phyloP scores from a whole-genome alignment of 2,329 filamentous ascomycete species.

The Cordyceps pruinosa region DNA sequence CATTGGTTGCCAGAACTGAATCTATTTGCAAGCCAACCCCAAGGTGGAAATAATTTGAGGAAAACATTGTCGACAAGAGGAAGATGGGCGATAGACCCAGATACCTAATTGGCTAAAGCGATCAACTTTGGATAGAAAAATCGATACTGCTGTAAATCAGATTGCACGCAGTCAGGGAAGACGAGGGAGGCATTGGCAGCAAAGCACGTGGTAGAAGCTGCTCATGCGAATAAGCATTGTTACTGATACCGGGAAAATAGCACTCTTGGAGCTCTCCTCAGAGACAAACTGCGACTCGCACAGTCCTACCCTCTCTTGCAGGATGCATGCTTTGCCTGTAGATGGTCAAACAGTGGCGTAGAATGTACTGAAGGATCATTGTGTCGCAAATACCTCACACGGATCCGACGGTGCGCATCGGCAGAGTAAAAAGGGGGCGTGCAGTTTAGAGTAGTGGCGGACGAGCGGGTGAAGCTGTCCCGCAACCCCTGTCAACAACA shows the following conservation, averaged over 20 bases:
- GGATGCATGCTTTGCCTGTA: neutral
- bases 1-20: neutral
- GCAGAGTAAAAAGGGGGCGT: neutral
- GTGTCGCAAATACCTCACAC: neutral
- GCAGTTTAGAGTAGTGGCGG: neutral
- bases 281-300: neutral
- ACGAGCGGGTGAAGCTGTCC: neutral
- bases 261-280: too few species aligned
- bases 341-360: neutral
- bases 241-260: neutral
- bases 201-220: too few species aligned
- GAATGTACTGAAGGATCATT: neutral
- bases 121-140: too few species aligned
- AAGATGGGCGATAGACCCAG: too few species aligned
- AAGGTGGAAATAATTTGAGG: slow-evolving; percentile 1
- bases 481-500: neutral
- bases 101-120: too few species aligned
- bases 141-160: too few species aligned
- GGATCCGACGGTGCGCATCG: neutral
- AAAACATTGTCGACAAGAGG: too few species aligned
- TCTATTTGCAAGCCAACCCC: neutral
- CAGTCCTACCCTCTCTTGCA: neutral
- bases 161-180: too few species aligned
- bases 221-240: too few species aligned
- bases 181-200: too few species aligned